Conservation (phyloP, 2,329 filamentous ascomycete genomes). For the Tetracladium maxilliforme region DNA sequence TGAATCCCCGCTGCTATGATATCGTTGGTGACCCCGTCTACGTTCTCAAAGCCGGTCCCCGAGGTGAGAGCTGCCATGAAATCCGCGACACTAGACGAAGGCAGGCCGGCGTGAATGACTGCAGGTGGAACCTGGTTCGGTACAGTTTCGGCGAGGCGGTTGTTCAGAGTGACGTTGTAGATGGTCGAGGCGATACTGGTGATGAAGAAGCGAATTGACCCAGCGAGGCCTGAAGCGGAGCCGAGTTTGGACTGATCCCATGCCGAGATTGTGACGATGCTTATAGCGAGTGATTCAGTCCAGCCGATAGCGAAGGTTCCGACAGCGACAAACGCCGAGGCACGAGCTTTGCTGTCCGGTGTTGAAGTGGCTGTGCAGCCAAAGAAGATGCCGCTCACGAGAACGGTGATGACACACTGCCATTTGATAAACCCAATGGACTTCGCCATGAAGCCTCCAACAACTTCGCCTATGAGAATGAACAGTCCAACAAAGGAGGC, state of each 20-base stretch:
- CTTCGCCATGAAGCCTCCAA: too few species aligned
- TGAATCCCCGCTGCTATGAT: constrained; percentile 13
- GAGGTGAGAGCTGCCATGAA: constrained; percentile 18
- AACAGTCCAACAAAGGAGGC: too few species aligned
- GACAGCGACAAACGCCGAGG: constrained; percentile 13
- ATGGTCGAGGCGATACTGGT: constrained; percentile 17
- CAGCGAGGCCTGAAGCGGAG: constrained; percentile 17
- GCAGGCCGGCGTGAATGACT: constrained; percentile 20
- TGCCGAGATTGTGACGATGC: constrained; percentile 16
- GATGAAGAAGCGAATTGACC: constrained; percentile 19
- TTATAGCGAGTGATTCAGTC: constrained; percentile 18
- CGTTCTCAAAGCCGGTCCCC: constrained; percentile 12
- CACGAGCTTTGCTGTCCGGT: constrained; percentile 11
- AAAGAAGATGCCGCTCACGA: constrained; percentile 15
- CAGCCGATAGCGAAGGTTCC: constrained; percentile 20
- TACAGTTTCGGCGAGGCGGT: constrained; percentile 15
- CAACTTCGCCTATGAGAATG: too few species aligned
- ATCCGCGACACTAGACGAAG: constrained; percentile 14
- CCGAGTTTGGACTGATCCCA: constrained; percentile 20
- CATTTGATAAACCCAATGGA: constrained; percentile 16
- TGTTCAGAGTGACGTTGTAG: constrained; percentile 17
- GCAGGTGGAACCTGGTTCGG: constrained; percentile 15
- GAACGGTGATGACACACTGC: constrained; percentile 14
- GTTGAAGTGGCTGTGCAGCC: constrained; percentile 13
- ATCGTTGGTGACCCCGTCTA: constrained; percentile 14